Base-by-base conservation (phyloP, 164 flowering plant genomes). In the Umbellularia californica region DNA sequence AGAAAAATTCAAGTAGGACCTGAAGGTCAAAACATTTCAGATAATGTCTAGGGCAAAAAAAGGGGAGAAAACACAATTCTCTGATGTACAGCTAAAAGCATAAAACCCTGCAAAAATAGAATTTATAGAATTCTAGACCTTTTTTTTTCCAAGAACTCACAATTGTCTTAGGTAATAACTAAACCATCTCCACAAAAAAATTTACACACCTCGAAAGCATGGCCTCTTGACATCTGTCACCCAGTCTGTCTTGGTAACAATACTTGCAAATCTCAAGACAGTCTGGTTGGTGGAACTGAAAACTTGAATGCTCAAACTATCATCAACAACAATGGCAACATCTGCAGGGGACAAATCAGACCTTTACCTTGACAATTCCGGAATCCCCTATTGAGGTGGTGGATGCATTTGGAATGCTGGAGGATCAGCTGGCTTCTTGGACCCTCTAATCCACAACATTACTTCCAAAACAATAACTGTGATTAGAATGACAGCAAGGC, bases 401-500 rank as follows among this genome's bases (percentile, higher is more conserved):
- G 81, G 80, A 75, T 82, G 76, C 89, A 85, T 81, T 72, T 82
- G 83, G 79, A 79, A 83, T 28, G 84, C 62, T 66, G 88, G 81
- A 62, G 81, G 73, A 58, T 72, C 77, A 50, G 13, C 30, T 27
- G 79, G 11, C 67, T 81, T 80, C 64, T 77, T 79, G 17, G 79
- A 62, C 27, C 77, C 81, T 77, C 75, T 83, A 69, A 82, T 71
- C 69, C 80, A 74, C 19, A 77, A 74, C 50, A 89, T 73, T 28
- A 75, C 74, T 82, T 95, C 98, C 23, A 90, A 77, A 70, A 89
- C 80, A 58, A 88, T 75, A 17, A 86, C 86, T n/a, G 87, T 52
- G 28, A 87, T 71, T 24, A 92, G 64, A 58, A 81, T 69, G 27
- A 76, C 15, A 50, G 82, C 82, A 35, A 93, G 79, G 69, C 88